Evolutionary conservation across 495 filamentous ascomycete genomes (phyloP), one percentile per base, ranked within the genome.

Genomic region (Cairneyella variabilis): DNA sequence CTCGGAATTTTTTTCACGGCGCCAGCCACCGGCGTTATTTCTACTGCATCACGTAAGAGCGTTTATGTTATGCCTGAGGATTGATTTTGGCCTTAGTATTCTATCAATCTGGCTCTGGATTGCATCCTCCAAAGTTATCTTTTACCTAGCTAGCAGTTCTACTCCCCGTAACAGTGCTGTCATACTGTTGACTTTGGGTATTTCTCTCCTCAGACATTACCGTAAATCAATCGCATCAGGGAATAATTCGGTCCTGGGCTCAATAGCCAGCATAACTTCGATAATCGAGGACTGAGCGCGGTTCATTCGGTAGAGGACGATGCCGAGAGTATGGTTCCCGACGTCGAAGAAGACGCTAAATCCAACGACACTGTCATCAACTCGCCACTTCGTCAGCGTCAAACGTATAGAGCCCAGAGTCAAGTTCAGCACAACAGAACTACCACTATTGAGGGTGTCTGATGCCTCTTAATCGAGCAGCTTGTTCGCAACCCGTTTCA

Each of bases 241-340:
- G 38, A 41, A 20, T 16, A 41, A 41, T 14, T 41, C 38, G 17
- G 38, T 14, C 38, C 38, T 14, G 38, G 38, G 18, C 38, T 16
- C 38, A 41, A 41, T 41, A 41, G 38, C 38, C 8, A 41, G 38
- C 38, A 41, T 18, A 41, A 41, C 38, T 41, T 41, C 38, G 38
- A 41, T 9, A 41, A 41, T 41, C 38, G 38, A 41, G 38, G 18
- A 41, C 38, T 41, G 38, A 41, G 38, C 38, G 38, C 38, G 38
- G 38, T 41, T 41, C 18, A 41, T 41, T 41, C 17, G 38, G 38
- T 20, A 16, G 17, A 41, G 10, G 38, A 41, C 18, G 38, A 41
- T 41, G 38, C 38, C 38, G 38, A 41, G 38, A 41, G 38, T n/a
- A n/a, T n/a, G n/a, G n/a, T n/a, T n/a, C n/a, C n/a, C n/a, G n/a